A percentile compares a stretch with the other conserved stretches of the same genome.
Conservation (phyloP, 495 filamentous ascomycete species). For the Diplogelasinospora grovesii region DNA sequence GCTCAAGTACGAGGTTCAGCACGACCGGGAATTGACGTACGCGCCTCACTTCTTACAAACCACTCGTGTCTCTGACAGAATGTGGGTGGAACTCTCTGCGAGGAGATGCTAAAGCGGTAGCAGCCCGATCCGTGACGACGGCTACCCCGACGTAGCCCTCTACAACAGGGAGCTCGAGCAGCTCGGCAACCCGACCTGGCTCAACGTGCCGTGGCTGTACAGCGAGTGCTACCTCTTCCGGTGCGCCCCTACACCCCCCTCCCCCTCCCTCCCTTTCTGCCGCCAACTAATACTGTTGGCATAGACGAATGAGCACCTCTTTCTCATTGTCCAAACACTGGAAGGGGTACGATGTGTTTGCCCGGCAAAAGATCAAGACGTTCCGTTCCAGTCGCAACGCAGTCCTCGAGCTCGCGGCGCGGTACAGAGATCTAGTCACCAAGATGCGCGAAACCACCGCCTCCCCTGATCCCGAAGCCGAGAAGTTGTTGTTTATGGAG, state of each 20-base stretch:
- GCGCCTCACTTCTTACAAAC: conserved; percentile 24
- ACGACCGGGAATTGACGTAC: conserved; percentile 76
- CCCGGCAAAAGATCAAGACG: conserved; percentile 82
- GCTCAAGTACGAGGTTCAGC: conserved; percentile 94
- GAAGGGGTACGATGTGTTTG: conserved; percentile 90
- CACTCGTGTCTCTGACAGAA: no score
- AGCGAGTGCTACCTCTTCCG: conserved; percentile 92
- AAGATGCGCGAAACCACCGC: conserved; percentile 46
- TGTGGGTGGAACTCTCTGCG: no score
- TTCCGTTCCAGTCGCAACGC: conserved; percentile 90
- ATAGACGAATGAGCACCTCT: conserved; percentile 64
- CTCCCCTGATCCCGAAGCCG: conserved; percentile 56
- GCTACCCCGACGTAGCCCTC: conserved; percentile 62
- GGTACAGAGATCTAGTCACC: conserved; percentile 72
- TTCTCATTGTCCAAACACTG: conserved; percentile 77
- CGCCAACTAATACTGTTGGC: conserved; percentile 16
- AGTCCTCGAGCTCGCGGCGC: conserved; percentile 83
- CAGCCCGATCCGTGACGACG: conserved; percentile 80
- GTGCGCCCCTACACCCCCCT: conserved; percentile 30
- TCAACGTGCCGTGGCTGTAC: conserved; percentile 79
- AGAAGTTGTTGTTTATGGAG: conserved; percentile 74
- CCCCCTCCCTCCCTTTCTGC: not conserved
- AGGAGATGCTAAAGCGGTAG: no score
- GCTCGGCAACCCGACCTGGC: conserved; percentile 72
- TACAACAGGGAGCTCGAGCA: conserved; percentile 84